Evolutionary conservation across 2,329 filamentous ascomycete species (phyloP).

Genomic region (Ceratocystis huliohia): DNA sequence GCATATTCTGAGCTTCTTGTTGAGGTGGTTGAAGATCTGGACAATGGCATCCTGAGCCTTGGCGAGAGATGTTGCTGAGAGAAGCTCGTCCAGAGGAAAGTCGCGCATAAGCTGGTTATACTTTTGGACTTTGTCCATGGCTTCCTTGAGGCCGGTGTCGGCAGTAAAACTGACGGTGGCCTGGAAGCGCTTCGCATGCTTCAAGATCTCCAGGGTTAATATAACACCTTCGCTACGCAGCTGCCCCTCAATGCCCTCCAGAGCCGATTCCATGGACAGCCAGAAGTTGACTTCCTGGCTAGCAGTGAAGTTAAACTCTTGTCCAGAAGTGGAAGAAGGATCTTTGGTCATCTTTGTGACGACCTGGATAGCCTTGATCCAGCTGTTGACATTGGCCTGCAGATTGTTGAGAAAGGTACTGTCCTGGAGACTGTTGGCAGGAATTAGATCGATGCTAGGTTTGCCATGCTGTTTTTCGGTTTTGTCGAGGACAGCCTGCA

Average conservation of each 20-base stretch:
- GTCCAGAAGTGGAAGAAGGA: slow-evolving; percentile 47
- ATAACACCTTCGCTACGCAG: slow-evolving; percentile 77
- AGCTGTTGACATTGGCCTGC: slow-evolving; percentile 86
- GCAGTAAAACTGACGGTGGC: slow-evolving; percentile 93
- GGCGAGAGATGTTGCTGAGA: slow-evolving; percentile 77
- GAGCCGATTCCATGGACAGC: slow-evolving; percentile 87
- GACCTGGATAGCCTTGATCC: slow-evolving; percentile 97
- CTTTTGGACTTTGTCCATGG: slow-evolving; percentile 90
- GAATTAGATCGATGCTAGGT: slow-evolving; percentile 67
- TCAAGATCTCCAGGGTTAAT: slow-evolving; percentile 85
- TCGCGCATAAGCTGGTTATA: slow-evolving; percentile 99
- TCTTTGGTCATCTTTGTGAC: slow-evolving; percentile 93
- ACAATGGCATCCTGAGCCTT: slow-evolving; percentile 83
- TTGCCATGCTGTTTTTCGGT: slow-evolving; percentile 54
- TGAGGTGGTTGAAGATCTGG: slow-evolving; percentile 85
- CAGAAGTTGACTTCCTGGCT: slow-evolving; percentile 99
- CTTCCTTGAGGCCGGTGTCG: slow-evolving; percentile 91
- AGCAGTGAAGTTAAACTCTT: slow-evolving; percentile 50
- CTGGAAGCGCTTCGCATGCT: slow-evolving; percentile 95
- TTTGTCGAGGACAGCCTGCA: slow-evolving; percentile 73
- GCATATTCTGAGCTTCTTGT: slow-evolving; percentile 94
- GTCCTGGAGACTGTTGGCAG: slow-evolving; percentile 63
- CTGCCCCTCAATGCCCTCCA: slow-evolving; percentile 85
- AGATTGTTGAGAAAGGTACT: slow-evolving; percentile 87
- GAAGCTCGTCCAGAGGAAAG: slow-evolving; percentile 86